Conservation (phyloP, 2,329 filamentous ascomycete genomes). For the Alternaria longipes region DNA sequence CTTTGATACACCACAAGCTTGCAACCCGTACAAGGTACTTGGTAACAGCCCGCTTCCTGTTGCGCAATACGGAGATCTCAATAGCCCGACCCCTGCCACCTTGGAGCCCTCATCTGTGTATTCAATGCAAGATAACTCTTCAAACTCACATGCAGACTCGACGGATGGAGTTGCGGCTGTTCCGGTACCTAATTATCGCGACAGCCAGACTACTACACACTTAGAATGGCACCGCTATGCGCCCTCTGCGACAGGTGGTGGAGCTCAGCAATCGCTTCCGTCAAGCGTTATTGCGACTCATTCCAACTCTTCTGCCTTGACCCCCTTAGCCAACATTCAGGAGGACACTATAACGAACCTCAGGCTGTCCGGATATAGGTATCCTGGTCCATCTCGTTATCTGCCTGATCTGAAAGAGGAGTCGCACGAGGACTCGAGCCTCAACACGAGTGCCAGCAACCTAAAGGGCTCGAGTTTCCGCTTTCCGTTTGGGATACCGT, state of each 20-base stretch:
- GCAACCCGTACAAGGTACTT: slow-evolving; percentile 11
- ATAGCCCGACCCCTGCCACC: slow-evolving; percentile 22
- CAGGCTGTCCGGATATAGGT: slow-evolving; percentile 42
- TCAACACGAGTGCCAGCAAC: slow-evolving; percentile 49
- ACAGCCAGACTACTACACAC: slow-evolving; percentile 50
- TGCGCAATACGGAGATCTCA: slow-evolving; percentile 24
- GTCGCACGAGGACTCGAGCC: slow-evolving; percentile 58
- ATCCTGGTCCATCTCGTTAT: slow-evolving; percentile 42
- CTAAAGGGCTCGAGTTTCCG: slow-evolving; percentile 41
- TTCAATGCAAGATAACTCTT: slow-evolving; percentile 34
- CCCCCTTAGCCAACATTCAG: slow-evolving; percentile 21
- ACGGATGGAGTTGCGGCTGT: slow-evolving; percentile 19
- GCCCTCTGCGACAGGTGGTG: neutral
- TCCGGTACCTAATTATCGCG: slow-evolving; percentile 28
- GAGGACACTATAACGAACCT: slow-evolving; percentile 48
- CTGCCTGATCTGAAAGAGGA: slow-evolving; percentile 60
- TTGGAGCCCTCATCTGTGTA: slow-evolving; percentile 37
- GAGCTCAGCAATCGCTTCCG: slow-evolving; percentile 10
- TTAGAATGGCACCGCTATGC: slow-evolving; percentile 36
- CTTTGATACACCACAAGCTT: slow-evolving; percentile 11
- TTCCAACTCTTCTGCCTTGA: slow-evolving; percentile 1
- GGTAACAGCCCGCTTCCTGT: slow-evolving; percentile 6
- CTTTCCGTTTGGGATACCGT: slow-evolving; percentile 31
- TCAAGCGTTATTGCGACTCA: slow-evolving; percentile 19
- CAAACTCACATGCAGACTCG: slow-evolving; percentile 20